Base-by-base conservation (phyloP, 2,329 filamentous ascomycete genomes). In the Sarocladium oryzae region DNA sequence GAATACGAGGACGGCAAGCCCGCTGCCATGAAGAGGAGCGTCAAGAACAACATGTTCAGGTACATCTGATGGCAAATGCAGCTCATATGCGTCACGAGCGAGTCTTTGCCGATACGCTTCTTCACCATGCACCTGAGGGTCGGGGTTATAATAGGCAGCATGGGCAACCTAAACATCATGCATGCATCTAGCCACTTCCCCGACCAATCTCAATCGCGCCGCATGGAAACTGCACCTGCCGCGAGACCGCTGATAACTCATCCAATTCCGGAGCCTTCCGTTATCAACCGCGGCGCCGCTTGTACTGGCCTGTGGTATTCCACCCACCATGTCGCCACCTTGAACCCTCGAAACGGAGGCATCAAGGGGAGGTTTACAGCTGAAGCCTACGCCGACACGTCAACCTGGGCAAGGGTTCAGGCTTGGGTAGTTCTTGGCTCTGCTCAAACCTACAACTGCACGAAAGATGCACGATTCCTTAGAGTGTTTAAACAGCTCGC, bases 21-120 rank as follows among this genome's bases (percentile, higher is more conserved):
- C 0, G 81, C 81, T 5, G 74, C 83, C 0, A 84, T 91, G 77
- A 90, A 89, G 68, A 73, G 86, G 48, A 77, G 83, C 32, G 87
- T 91, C 10, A 83, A 77, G 63, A 80, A 84, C 50, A 89, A 89
- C 58, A 89, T 89, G 85, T 90, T 90, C 63, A 73, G 85, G 15
- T 78, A 85, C 54, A 88, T 88, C 18, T 82, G 59, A 53, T 18
- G 10, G 28, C 28, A 30, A n/a, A n/a, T n/a, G n/a, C n/a, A n/a
- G n/a, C n/a, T n/a, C n/a, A n/a, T n/a, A n/a, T n/a, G n/a, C n/a
- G n/a, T n/a, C n/a, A n/a, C n/a, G n/a, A n/a, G n/a, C n/a, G n/a
- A n/a, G n/a, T n/a, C n/a, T n/a, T n/a, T n/a, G n/a, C n/a, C n/a
- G n/a, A n/a, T n/a, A n/a, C n/a, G n/a, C n/a, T n/a, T n/a, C n/a